These are phyloP conservation scores for Pyrenopolyporus hunteri DNA, from an alignment of 495 filamentous ascomycete genomes.

Conservation along the genomic window DNA sequence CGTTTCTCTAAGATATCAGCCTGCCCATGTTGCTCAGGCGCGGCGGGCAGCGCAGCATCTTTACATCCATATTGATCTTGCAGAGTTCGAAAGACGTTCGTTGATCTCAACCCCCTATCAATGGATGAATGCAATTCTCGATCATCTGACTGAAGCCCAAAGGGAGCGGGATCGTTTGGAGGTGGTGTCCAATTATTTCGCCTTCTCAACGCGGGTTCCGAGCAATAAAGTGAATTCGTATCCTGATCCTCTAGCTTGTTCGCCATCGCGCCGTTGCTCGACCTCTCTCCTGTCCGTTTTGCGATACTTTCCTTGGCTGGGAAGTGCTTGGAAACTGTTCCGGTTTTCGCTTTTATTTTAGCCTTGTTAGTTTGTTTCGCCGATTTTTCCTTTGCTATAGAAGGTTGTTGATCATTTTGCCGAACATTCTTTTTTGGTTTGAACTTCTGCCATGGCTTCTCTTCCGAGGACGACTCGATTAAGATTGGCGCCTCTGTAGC, in stretches of 20 bases:
- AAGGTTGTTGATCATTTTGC: conserved; percentile 39
- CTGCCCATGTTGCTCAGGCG: not conserved
- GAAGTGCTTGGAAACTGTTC: conserved; percentile 49
- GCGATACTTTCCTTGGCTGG: conserved; percentile 18
- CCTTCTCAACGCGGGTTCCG: conserved; percentile 56
- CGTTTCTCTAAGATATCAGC: conserved; percentile 53
- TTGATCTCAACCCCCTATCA: conserved; percentile 8
- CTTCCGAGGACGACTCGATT: conserved; percentile 36
- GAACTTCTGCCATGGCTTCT: conserved; percentile 46
- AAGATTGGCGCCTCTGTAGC: conserved; percentile 13
- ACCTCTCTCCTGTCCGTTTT: not conserved
- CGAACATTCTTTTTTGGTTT: conserved; percentile 30
- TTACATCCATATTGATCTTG: conserved; percentile 42
- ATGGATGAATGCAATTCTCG: conserved; percentile 38
- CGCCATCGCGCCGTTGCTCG: not conserved
- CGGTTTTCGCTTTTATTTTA: conserved; percentile 31
- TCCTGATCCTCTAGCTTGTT: not conserved
- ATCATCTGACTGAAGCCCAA: conserved; percentile 31
- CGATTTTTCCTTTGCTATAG: conserved; percentile 42
- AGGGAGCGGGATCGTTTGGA: conserved; percentile 30
- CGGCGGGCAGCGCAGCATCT: not conserved
- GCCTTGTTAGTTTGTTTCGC: conserved; percentile 43
- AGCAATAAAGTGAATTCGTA: conserved; percentile 38
- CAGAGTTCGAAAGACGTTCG: conserved; percentile 45
- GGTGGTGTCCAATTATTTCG: conserved; percentile 65